phyloP scores from a whole-genome alignment of 2,329 filamentous ascomycete genomes.

The Ophiocordyceps camponoti-rufipedis region DNA sequence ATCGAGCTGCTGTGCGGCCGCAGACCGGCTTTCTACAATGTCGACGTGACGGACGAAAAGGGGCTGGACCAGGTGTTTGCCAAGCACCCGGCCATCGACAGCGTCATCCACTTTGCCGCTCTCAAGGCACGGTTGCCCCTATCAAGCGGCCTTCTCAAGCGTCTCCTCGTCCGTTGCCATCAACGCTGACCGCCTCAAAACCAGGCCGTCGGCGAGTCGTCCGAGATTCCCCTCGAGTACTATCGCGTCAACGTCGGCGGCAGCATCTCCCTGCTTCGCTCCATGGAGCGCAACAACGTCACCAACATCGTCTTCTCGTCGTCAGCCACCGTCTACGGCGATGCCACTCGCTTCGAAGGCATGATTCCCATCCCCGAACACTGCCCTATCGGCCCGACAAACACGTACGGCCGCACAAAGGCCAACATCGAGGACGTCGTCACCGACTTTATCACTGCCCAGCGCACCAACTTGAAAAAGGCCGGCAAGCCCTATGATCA shows the following conservation, averaged over 20 bases:
- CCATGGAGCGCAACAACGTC: slow-evolving; percentile 81
- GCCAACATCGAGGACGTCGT: slow-evolving; percentile 82
- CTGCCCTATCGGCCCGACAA: slow-evolving; percentile 91
- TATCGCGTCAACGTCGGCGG: slow-evolving; percentile 94
- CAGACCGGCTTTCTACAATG: slow-evolving; percentile 66
- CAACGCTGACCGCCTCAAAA: slow-evolving; percentile 2
- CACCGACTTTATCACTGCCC: slow-evolving; percentile 72
- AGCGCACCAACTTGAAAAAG: slow-evolving; percentile 70
- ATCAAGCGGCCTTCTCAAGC: not conserved
- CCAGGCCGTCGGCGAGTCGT: slow-evolving; percentile 88
- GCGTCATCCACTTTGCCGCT: slow-evolving; percentile 95
- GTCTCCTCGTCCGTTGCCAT: slow-evolving; percentile 1
- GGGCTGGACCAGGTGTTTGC: slow-evolving; percentile 74
- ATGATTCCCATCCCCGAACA: slow-evolving; percentile 98
- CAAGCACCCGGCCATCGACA: slow-evolving; percentile 85
- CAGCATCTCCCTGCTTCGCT: slow-evolving; percentile 68
- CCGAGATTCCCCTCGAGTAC: slow-evolving; percentile 89
- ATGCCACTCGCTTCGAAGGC: slow-evolving; percentile 85
- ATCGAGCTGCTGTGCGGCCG: slow-evolving; percentile 89
- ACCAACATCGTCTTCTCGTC: slow-evolving; percentile 97
- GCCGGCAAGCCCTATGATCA: slow-evolving; percentile 57
- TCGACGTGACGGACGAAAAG: slow-evolving; percentile 74
- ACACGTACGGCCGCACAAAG: slow-evolving; percentile 96
- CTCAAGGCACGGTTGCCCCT: slow-evolving; percentile 44
- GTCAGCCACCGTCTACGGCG: slow-evolving; percentile 94